Evolutionary conservation across 1,284 basidiomycete genomes (phyloP), one percentile per base, ranked within the genome.

Genomic region (Ceratobasidium sp.): DNA sequence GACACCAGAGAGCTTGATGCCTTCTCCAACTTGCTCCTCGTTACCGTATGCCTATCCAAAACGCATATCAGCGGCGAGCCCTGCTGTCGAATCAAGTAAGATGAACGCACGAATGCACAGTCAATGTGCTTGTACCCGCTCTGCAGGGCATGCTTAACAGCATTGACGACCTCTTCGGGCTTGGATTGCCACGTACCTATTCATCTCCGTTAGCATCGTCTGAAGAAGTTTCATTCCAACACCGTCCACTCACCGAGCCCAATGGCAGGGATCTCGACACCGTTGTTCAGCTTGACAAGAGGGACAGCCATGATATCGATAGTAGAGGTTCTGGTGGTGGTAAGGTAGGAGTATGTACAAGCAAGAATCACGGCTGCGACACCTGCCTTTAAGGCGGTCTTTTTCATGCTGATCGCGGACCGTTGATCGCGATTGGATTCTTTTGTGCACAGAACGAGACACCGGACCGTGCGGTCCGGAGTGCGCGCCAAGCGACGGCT

Each of bases 11-110:
- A 85, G 86, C 78, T 86, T 88, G 81, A 97, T 89, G 21, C 94
- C 94, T 76, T 91, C 86, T 13, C 94, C 94, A 30, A 97, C 94
- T 78, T 93, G 90, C 78, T 90, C 88, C 81, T 97, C 92, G 78
- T 94, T 94, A 73, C 87, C 86, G 77, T 91, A 90, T 8, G 80
- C 84, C 67, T 70, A 28, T 59, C 18, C 18, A 32, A 11, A 23
- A 28, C 18, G n/a, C 26, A 44, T 38, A 38, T 57, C 18, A 59
- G 35, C 62, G 23, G 6, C 11, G 35, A 38, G 35, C 8, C 5
- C 32, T 23, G 44, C 21, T 35, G 13, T n/a, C 5, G 14, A 28
- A 35, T 4, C 21, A 49, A 18, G 28, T 18, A 16, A 32, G 74
- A 52, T 80, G 82, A 77, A 79, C 81, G 80, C 52, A 91, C 88